Conservation (phyloP, 345 rosid species). For the Draba incana region DNA sequence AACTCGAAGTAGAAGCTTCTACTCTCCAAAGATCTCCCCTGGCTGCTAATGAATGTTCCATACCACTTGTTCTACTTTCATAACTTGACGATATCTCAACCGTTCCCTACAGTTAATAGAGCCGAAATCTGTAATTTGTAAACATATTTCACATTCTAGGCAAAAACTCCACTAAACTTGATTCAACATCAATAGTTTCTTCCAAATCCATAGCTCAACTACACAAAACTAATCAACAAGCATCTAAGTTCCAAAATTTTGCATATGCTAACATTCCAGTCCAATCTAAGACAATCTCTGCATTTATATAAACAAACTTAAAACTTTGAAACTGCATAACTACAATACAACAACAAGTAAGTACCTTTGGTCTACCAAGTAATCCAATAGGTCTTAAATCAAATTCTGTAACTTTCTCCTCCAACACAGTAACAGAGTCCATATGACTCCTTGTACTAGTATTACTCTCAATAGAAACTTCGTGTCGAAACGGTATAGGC, state of each 20-base stretch:
- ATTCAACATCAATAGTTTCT: background rate
- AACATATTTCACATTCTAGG: slow-evolving; percentile 1
- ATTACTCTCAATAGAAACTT: slow-evolving; percentile 43
- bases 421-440: slow-evolving; percentile 46
- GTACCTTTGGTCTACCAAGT: slow-evolving; percentile 75
- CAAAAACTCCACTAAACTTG: slow-evolving; percentile 3
- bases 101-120: slow-evolving; percentile 53
- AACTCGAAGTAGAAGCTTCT: slow-evolving; percentile 75
- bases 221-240: background rate
- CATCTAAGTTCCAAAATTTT: background rate
- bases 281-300: too few relatives aligned
- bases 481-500: slow-evolving; percentile 68
- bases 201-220: background rate
- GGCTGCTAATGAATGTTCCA: slow-evolving; percentile 81
- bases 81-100: slow-evolving; percentile 78
- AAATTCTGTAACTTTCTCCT: slow-evolving; percentile 59
- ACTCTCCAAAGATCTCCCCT: slow-evolving; percentile 97
- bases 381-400: slow-evolving; percentile 57
- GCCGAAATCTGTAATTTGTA: slow-evolving; percentile 16
- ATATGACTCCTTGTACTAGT: slow-evolving; percentile 36
- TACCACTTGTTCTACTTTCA: slow-evolving; percentile 69
- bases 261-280: background rate
- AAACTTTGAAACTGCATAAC: background rate
- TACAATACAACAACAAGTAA: slow-evolving; percentile 35
- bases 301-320: too few relatives aligned